Conservation (phyloP, 2,329 filamentous ascomycete genomes). For the Ceratocystis huliohia region DNA sequence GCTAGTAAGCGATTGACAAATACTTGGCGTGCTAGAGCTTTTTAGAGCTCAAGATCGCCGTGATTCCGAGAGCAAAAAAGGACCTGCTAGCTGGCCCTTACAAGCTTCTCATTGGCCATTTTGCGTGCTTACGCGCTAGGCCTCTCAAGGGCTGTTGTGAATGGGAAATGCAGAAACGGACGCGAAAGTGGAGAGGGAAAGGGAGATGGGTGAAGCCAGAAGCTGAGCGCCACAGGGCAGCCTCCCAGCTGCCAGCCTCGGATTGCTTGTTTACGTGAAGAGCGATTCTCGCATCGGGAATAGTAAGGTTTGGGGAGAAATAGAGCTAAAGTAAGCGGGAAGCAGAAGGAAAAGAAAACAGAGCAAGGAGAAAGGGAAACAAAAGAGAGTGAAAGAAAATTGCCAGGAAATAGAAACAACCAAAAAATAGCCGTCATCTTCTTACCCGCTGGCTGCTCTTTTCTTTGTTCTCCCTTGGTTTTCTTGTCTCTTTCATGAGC, state of each 20-base stretch:
- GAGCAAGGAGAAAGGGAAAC: no score
- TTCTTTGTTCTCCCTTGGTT: no score
- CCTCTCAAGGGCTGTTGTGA: neutral
- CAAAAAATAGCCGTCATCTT: neutral
- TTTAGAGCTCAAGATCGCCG: neutral
- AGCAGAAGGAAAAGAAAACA: neutral
- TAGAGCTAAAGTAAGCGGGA: no score
- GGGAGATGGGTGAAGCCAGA: neutral
- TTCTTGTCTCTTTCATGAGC: no score
- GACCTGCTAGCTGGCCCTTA: neutral
- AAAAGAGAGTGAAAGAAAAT: neutral
- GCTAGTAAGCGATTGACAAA: neutral
- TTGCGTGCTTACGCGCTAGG: neutral
- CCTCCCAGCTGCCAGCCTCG: neutral
- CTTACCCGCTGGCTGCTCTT: no score
- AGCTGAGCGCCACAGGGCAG: neutral
- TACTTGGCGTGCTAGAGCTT: neutral
- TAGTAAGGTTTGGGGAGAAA: no score
- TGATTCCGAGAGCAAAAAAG: neutral
- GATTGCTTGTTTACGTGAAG: neutral
- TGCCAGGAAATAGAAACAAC: neutral
- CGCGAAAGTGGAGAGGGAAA: no score
- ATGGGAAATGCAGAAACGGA: no score
- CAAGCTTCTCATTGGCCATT: neutral
- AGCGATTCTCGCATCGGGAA: no score